Percentiles rank a stretch among this genome's conserved stretches.
phyloP scores from a whole-genome alignment of 306 rosid species.

The Lablab purpureus region DNA sequence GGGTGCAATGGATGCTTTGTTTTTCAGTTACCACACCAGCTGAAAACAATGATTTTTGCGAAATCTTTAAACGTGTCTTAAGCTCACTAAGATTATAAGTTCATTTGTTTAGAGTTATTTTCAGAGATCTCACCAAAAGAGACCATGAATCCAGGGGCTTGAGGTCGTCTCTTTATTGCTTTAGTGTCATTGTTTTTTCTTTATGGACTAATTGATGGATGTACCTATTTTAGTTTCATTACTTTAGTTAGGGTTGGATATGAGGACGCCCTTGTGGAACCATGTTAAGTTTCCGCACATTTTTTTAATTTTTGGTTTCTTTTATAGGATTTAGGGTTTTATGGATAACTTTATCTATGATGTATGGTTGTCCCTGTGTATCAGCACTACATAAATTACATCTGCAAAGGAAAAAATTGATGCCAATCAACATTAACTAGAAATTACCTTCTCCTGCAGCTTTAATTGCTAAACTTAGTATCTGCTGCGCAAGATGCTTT shows the following conservation, averaged over 20 bases:
- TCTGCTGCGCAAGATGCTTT: constrained; percentile 58
- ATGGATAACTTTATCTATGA: too few species aligned
- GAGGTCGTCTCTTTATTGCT: not conserved
- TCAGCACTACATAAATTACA: not conserved
- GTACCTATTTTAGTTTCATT: too few species aligned
- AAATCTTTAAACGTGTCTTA: not conserved
- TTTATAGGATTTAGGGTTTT: too few species aligned
- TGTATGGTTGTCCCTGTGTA: too few species aligned
- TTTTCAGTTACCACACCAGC: not conserved
- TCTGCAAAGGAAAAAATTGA: not conserved
- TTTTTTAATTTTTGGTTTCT: too few species aligned
- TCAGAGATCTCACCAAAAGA: too few species aligned
- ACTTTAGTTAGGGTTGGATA: too few species aligned
- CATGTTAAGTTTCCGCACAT: not conserved
- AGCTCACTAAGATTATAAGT: too few species aligned
- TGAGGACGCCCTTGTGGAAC: not conserved
- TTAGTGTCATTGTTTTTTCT: too few species aligned
- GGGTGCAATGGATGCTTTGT: not conserved
- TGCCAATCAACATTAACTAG: not conserved
- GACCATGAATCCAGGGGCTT: not conserved
- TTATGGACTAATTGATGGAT: too few species aligned
- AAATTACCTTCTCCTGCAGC: constrained; percentile 59
- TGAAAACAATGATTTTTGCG: not conserved
- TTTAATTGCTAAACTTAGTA: constrained; percentile 48
- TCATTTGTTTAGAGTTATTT: too few species aligned